A percentile compares a stretch with the other conserved stretches of the same genome.
Evolutionary conservation across 129 eudicot genomes (phyloP).

Genomic region (Helianthus annuus): DNA sequence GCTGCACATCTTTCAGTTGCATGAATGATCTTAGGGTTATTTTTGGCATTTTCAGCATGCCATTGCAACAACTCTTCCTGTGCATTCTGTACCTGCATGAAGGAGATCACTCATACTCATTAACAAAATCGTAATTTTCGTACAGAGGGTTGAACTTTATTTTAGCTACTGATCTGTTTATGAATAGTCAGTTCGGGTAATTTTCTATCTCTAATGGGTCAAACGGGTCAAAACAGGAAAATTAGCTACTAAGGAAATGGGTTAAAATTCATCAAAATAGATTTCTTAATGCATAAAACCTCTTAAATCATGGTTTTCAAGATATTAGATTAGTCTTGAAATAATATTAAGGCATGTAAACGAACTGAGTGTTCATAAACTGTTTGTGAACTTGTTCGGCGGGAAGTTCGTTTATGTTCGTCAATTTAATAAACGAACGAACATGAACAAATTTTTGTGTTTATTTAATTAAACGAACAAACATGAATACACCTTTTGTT

Average conservation of each 20-base stretch:
- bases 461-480: too few relatives aligned
- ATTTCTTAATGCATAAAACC: not conserved
- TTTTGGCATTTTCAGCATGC: conserved; percentile 81
- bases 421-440: too few relatives aligned
- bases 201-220: not conserved
- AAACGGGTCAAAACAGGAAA: not conserved
- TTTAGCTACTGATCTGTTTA: not conserved
- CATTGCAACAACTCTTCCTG: conserved; percentile 97
- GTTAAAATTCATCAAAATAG: not conserved
- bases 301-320: not conserved
- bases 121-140: conserved; percentile 6
- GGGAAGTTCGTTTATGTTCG: too few relatives aligned
- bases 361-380: too few relatives aligned
- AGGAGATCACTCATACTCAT: not conserved
- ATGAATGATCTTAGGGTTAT: conserved; percentile 79
- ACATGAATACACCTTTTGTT: too few relatives aligned
- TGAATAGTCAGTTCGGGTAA: not conserved
- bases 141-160: not conserved
- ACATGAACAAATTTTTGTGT: too few relatives aligned
- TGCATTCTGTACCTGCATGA: conserved; percentile 80
- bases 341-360: not conserved
- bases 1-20: conserved; percentile 95
- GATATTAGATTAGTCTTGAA: not conserved
- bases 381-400: too few relatives aligned
- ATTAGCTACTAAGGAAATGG: not conserved